Conservation (phyloP, 176 grass and related monocot genomes). For the Poa pratensis region DNA sequence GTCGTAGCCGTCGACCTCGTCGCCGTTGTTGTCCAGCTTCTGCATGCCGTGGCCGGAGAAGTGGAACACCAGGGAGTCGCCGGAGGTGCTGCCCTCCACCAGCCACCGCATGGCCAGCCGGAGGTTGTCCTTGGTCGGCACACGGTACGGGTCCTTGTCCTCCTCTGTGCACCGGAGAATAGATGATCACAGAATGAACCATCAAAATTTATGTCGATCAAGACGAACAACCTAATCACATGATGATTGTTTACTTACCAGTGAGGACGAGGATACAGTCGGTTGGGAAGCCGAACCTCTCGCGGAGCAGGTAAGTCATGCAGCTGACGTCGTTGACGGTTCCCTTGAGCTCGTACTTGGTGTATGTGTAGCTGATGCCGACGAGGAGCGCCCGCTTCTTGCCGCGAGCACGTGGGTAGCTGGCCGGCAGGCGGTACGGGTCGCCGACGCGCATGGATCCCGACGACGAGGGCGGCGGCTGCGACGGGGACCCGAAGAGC, state of each 20-base stretch:
- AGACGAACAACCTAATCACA: too few species aligned
- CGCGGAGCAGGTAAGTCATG: conserved; percentile 59
- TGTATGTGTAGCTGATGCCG: conserved; percentile 68
- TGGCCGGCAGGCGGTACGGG: neutral
- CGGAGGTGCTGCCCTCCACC: conserved; percentile 46
- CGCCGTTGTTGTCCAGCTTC: conserved; percentile 73
- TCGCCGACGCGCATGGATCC: neutral
- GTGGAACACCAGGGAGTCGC: conserved; percentile 88
- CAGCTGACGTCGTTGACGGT: conserved; percentile 83
- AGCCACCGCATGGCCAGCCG: conserved; percentile 80
- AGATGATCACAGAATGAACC: neutral
- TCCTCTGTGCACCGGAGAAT: conserved; percentile 43
- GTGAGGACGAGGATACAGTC: conserved; percentile 77
- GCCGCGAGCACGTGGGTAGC: conserved; percentile 42
- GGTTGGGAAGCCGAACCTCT: conserved; percentile 56
- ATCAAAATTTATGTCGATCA: too few species aligned
- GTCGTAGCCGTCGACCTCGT: conserved; percentile 87
- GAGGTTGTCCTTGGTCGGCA: conserved; percentile 72
- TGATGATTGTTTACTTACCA: conserved; percentile 32
- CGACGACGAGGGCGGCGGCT: neutral
- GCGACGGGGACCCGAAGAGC: neutral
- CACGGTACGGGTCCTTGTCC: conserved; percentile 41
- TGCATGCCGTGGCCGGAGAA: conserved; percentile 92
- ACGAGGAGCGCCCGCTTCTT: conserved; percentile 87
- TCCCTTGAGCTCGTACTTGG: conserved; percentile 75